These are phyloP conservation scores for Scheffersomyces amazonensis DNA, from an alignment of 805 yeast species.

Conservation along the genomic window DNA sequence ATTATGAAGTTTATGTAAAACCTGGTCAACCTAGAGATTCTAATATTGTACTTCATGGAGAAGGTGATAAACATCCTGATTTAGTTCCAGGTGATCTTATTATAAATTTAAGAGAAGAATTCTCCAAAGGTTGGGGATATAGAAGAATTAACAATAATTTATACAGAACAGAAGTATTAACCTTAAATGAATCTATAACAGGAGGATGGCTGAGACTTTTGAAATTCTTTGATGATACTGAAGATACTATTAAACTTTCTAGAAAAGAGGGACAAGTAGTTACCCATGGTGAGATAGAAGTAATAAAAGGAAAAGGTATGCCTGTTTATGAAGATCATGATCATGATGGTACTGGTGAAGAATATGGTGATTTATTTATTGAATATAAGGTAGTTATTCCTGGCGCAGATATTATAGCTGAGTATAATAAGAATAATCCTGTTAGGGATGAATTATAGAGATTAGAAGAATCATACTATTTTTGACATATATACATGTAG, in stretches of 20 bases:
- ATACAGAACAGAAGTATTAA: slow-evolving; percentile 77
- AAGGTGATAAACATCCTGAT: slow-evolving; percentile 84
- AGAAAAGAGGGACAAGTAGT: slow-evolving; percentile 55
- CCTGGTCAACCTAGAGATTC: slow-evolving; percentile 70
- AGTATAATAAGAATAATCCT: too few species aligned
- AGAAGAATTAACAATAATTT: slow-evolving; percentile 73
- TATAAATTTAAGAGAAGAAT: slow-evolving; percentile 58
- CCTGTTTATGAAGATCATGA: slow-evolving; percentile 49
- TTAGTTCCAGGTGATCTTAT: slow-evolving; percentile 76
- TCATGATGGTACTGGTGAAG: slow-evolving; percentile 30
- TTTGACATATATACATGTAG: too few species aligned
- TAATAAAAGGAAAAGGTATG: slow-evolving; percentile 79
- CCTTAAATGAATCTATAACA: slow-evolving; percentile 62
- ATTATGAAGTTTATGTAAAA: slow-evolving; percentile 57
- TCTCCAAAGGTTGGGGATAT: slow-evolving; percentile 69
- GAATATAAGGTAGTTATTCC: slow-evolving; percentile 46
- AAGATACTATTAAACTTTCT: slow-evolving; percentile 40
- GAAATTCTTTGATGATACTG: slow-evolving; percentile 61
- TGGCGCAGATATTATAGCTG: slow-evolving; percentile 4
- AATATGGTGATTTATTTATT: slow-evolving; percentile 46
- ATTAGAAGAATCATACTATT: too few species aligned
- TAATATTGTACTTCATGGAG: slow-evolving; percentile 60
- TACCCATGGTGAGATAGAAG: slow-evolving; percentile 68
- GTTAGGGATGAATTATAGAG: slow-evolving; percentile 11
- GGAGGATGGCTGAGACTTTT: slow-evolving; percentile 83